A percentile compares a stretch with the other conserved stretches of the same genome.
Evolutionary conservation across 2,329 filamentous ascomycete genomes (phyloP).

Genomic region (Thelonectria rubi): DNA sequence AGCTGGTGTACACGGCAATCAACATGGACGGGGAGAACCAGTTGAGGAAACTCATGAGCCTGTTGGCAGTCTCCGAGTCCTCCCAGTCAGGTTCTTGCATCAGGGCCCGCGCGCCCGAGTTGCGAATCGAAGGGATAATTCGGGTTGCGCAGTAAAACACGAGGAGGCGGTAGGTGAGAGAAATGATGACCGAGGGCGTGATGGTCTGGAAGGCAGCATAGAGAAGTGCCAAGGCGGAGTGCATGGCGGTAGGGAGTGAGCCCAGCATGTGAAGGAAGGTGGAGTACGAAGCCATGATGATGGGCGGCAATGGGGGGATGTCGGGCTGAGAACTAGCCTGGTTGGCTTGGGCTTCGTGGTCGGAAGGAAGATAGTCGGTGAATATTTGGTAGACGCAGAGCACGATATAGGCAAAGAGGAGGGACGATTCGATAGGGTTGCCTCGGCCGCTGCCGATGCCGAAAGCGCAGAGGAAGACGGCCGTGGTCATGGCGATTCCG

Average conservation of each 20-base stretch:
- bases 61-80: slow-evolving; percentile 83
- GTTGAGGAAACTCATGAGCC: slow-evolving; percentile 82
- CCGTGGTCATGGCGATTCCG: slow-evolving; percentile 90
- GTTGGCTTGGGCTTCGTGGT: slow-evolving; percentile 63
- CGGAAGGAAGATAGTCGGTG: slow-evolving; percentile 92
- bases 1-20: slow-evolving; percentile 94
- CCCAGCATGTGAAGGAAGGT: slow-evolving; percentile 87
- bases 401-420: slow-evolving; percentile 97
- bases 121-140: slow-evolving; percentile 92
- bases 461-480: slow-evolving; percentile 91
- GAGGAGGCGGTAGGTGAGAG: slow-evolving; percentile 89
- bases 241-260: slow-evolving; percentile 82
- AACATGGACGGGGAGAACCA: slow-evolving; percentile 96
- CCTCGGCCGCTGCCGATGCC: slow-evolving; percentile 93
- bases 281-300: slow-evolving; percentile 98
- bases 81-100: slow-evolving; percentile 87
- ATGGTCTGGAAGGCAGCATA: slow-evolving; percentile 94
- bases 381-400: slow-evolving; percentile 99
- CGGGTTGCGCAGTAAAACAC: slow-evolving; percentile 95
- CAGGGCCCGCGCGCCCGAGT: slow-evolving; percentile 83
- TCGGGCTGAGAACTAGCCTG: slow-evolving; percentile 73
- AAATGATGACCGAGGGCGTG: slow-evolving; percentile 95
- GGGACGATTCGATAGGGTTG: slow-evolving; percentile 92
- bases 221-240: slow-evolving; percentile 85
- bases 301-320: slow-evolving; percentile 93